Conservation (phyloP, 768 basidiomycete genomes). For the Lentinula sp. region DNA sequence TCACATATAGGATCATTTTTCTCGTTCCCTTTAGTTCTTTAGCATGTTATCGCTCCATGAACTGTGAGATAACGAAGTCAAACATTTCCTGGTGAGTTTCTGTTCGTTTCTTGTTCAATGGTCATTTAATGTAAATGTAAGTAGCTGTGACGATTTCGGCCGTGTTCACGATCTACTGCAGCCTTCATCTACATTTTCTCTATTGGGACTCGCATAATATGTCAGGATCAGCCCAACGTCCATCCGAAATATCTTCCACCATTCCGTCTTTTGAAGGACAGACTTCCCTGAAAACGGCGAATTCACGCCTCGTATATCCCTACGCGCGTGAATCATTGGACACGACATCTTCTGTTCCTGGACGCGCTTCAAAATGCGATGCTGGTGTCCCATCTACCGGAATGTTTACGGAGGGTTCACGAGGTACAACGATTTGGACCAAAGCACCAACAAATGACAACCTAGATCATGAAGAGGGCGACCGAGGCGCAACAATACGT, state of each 20-base stretch:
- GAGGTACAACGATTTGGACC: not conserved
- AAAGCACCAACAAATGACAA: not conserved
- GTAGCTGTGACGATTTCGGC: not conserved
- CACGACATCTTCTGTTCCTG: not conserved
- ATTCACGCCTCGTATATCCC: not conserved
- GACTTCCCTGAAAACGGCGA: not conserved
- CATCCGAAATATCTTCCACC: not conserved
- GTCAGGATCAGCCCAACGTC: not conserved
- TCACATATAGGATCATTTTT: not conserved
- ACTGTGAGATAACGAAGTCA: not conserved
- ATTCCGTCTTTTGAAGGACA: not conserved
- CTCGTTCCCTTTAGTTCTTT: not conserved
- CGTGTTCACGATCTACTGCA: not conserved
- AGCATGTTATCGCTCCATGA: not conserved
- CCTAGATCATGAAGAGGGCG: not conserved
- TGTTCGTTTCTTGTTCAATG: not conserved
- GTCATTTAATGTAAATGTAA: not conserved
- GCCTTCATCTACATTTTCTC: not conserved
- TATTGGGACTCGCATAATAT: not conserved
- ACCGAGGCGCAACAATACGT: not conserved
- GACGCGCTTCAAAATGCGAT: not conserved
- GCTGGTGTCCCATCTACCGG: not conserved
- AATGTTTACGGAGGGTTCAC: not conserved
- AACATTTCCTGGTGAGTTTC: not conserved
- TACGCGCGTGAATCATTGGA: not conserved